These are phyloP conservation scores for Cryptomeria japonica DNA, from an alignment of 75 land plant species.

Conservation along the genomic window DNA sequence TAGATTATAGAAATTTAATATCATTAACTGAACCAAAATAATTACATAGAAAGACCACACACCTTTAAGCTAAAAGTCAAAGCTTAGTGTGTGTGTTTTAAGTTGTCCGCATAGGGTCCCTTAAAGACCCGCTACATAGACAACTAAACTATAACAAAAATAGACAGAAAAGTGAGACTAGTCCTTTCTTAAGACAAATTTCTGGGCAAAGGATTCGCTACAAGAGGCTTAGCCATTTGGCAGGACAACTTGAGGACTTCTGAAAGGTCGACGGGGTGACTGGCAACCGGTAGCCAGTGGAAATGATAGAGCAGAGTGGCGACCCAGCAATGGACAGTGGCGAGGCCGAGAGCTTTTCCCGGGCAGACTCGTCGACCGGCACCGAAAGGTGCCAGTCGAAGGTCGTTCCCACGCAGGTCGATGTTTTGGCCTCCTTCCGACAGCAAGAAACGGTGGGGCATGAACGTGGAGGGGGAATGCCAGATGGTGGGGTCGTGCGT, in stretches of 20 bases:
- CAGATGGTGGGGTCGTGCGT: slow-evolving; percentile 44
- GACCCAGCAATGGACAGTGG: slow-evolving; percentile 50
- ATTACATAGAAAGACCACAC: too few relatives aligned
- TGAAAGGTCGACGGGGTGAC: slow-evolving; percentile 25
- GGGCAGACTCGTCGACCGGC: slow-evolving; percentile 61
- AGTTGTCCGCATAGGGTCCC: too few relatives aligned
- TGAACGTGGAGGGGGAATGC: slow-evolving; percentile 31
- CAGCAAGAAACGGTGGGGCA: slow-evolving; percentile 47
- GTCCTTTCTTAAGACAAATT: too few relatives aligned
- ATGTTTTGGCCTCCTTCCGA: slow-evolving; percentile 23
- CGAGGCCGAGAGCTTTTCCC: slow-evolving; percentile 40
- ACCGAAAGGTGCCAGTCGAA: slow-evolving; percentile 60
- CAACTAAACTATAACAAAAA: too few relatives aligned
- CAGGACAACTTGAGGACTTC: slow-evolving; percentile 56
- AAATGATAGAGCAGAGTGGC: slow-evolving; percentile 40
- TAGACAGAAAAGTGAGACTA: too few relatives aligned
- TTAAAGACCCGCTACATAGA: too few relatives aligned
- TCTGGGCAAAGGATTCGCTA: neutral
- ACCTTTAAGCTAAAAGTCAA: too few relatives aligned
- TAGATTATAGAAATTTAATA: too few relatives aligned
- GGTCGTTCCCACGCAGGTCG: slow-evolving; percentile 35
- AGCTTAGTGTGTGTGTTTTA: too few relatives aligned
- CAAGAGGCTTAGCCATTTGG: slow-evolving; percentile 45
- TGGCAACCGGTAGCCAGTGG: slow-evolving; percentile 16
- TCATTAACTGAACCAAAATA: too few relatives aligned